These are phyloP conservation scores for Grosmannia penicillata DNA, from an alignment of 2,329 filamentous ascomycete species.

Conservation along the genomic window DNA sequence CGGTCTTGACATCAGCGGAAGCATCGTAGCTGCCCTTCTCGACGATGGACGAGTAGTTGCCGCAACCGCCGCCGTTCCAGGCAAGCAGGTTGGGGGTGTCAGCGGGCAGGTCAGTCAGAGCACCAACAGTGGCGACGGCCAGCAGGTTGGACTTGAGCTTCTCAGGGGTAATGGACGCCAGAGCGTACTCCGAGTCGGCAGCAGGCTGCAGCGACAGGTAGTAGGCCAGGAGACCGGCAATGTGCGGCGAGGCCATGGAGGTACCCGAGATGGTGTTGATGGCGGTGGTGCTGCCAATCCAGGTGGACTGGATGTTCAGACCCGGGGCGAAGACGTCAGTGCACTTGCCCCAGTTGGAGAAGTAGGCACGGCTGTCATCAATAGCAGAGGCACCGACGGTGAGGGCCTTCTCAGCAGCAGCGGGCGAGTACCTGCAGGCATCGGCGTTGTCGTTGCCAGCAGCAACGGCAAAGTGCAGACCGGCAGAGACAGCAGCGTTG, in stretches of 20 bases:
- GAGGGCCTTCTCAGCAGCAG: slow-evolving; percentile 78
- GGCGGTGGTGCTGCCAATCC: slow-evolving; percentile 92
- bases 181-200: slow-evolving; percentile 78
- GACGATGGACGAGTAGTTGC: slow-evolving; percentile 79
- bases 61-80: slow-evolving; percentile 94
- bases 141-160: slow-evolving; percentile 87
- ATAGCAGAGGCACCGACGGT: slow-evolving; percentile 93
- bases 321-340: slow-evolving; percentile 98
- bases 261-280: slow-evolving; percentile 99
- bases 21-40: slow-evolving; percentile 52
- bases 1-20: slow-evolving; percentile 10
- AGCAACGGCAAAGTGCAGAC: slow-evolving; percentile 94
- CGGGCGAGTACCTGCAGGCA: slow-evolving; percentile 98
- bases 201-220: slow-evolving; percentile 91
- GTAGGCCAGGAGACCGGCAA: slow-evolving; percentile 93
- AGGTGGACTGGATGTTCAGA: slow-evolving; percentile 93
- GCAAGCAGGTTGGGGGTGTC: slow-evolving; percentile 90
- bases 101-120: slow-evolving; percentile 66
- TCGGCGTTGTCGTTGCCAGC: slow-evolving; percentile 98
- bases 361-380: slow-evolving; percentile 92
- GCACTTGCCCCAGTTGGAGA: slow-evolving; percentile 99
- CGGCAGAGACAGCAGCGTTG: slow-evolving; percentile 80
- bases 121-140: slow-evolving; percentile 62
- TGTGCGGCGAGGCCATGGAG: slow-evolving; percentile 97
- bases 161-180: slow-evolving; percentile 79